Evolutionary conservation across 371 early-diverging fungal genomes (phyloP).

Genomic region (Funneliformis caledonium): DNA sequence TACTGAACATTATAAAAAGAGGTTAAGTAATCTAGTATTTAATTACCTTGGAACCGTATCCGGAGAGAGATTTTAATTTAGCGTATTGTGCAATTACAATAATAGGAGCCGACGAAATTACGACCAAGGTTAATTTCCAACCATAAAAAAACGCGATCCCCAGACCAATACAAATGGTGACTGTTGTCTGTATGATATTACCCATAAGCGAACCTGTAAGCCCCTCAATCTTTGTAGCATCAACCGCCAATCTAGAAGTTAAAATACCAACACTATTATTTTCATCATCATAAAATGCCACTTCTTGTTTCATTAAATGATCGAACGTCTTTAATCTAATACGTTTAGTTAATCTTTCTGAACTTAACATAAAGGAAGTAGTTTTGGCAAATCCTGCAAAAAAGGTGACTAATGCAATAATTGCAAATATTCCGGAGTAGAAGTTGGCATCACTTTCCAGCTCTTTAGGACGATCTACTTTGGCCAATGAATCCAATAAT

Average conservation of each 20-base stretch:
- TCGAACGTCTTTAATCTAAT: conserved; percentile 63
- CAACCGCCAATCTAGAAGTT: conserved; percentile 80
- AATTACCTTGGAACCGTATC: conserved; percentile 51
- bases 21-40: not conserved
- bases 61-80: conserved; percentile 47
- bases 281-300: conserved; percentile 86
- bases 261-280: conserved; percentile 84
- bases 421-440: conserved; percentile 65
- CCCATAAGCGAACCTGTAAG: conserved; percentile 72
- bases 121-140: conserved; percentile 67
- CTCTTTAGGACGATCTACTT: not conserved
- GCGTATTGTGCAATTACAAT: conserved; percentile 52
- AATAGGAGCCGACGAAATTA: conserved; percentile 60
- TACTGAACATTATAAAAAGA: not conserved
- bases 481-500: conserved; percentile 50
- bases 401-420: conserved; percentile 61
- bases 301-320: conserved; percentile 77
- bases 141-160: conserved; percentile 53
- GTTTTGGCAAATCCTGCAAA: conserved; percentile 55
- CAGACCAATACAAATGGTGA: conserved; percentile 53
- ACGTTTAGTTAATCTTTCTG: conserved; percentile 62
- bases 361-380: conserved; percentile 49
- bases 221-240: conserved; percentile 74
- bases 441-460: conserved; percentile 50
- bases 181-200: conserved; percentile 60